Conservation (phyloP, 345 rosid genomes). For the Euphorbia tirucalli region DNA sequence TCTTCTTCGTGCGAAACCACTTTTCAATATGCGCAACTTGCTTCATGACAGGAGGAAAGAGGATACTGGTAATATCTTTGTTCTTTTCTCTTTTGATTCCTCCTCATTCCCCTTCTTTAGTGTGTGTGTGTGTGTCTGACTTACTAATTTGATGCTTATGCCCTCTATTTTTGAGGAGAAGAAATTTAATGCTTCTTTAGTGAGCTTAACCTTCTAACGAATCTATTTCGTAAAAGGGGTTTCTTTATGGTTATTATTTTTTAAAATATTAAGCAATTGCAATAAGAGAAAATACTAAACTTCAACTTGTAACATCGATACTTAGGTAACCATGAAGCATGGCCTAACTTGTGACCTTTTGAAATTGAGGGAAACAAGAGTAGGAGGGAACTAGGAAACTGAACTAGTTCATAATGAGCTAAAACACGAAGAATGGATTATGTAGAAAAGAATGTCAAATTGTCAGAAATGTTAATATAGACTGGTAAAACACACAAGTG, state of each 20-base stretch:
- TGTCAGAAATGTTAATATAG: too few relatives aligned
- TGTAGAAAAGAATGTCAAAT: too few relatives aligned
- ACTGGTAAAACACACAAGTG: neutral
- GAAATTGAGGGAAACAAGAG: constrained; percentile 1
- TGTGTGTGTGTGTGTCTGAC: neutral
- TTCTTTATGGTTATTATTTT: too few relatives aligned
- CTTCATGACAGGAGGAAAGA: constrained; percentile 61
- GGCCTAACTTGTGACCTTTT: neutral
- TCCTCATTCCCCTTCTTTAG: neutral
- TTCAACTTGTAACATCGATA: too few relatives aligned
- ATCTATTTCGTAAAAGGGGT: too few relatives aligned
- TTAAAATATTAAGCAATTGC: too few relatives aligned
- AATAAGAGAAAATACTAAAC: too few relatives aligned
- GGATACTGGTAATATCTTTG: constrained; percentile 50
- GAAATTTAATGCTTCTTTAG: neutral
- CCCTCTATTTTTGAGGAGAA: constrained; percentile 3
- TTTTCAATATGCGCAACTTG: constrained; percentile 70
- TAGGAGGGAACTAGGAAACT: neutral
- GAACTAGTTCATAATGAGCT: neutral
- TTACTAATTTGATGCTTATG: neutral
- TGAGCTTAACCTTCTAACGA: constrained; percentile 3
- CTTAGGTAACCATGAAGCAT: neutral
- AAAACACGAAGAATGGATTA: too few relatives aligned
- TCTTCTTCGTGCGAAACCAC: constrained; percentile 73
- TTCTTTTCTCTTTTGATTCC: constrained; percentile 4